Evolutionary conservation across 73 alveolate species (phyloP), one percentile per base, ranked within the genome.

Genomic region (Uronychia setigera): DNA sequence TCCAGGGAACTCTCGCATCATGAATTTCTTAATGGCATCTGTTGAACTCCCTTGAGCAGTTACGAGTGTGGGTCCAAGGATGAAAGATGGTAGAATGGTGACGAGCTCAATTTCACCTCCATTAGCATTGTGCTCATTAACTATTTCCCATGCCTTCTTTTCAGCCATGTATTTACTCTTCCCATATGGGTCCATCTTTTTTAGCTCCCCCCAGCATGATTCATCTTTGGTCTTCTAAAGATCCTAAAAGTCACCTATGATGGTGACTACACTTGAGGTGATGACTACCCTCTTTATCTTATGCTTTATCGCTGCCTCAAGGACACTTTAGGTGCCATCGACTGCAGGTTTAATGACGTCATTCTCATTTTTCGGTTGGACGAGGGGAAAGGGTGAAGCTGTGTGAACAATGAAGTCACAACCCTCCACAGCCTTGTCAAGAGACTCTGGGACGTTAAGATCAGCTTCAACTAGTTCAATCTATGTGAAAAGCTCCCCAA

Each of bases 381-480:
- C 84, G 31, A 33, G 32, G 30, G 95, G 93, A 85, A 90, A 89
- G 29, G 97, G 97, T 26, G 95, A 90, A 27, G 97, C 97, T 0
- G 94, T 91, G 59, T 92, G 97, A 46, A 92, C 91, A 46, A 92
- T 89, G 78, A 82, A 90, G 0, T 82, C 88, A 35, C 78, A 31
- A 27, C 92, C 92, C 77, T 82, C 84, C 60, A 79, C 77, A 27
- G 94, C 96, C 74, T 31, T 59, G 0, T 78, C 88, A 28, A 84
- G 34, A 58, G 91, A 60, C 14, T 83, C 93, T 46, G 84, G 78
- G 28, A 88, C 81, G 29, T 29, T 29, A 31, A 92, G 83, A 74
- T 92, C 94, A 11, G 93, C 94, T 30, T 79, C 82, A 35, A 92
- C 87, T 28, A 92, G 74, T 77, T 92, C 94, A 14, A 92, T 59